Percentiles rank a stretch among this genome's conserved stretches.
Evolutionary conservation across 208 protist genomes (phyloP).

Genomic region (Naegleria fowleri): DNA sequence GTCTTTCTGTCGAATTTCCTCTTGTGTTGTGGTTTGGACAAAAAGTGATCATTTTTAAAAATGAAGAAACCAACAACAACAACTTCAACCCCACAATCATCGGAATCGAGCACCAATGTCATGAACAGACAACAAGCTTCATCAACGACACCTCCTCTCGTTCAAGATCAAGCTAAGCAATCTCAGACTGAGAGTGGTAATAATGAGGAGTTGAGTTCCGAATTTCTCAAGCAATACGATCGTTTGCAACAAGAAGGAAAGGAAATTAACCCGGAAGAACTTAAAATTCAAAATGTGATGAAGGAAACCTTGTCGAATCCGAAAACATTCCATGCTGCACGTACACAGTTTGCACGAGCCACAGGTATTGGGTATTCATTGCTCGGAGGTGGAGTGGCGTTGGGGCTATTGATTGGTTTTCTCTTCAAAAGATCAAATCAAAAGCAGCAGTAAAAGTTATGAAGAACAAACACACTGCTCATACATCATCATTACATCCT

Average conservation of each 20-base stretch:
- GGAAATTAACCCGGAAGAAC: neutral
- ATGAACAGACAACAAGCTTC: too few relatives aligned
- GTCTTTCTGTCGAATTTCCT: too few relatives aligned
- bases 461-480: neutral
- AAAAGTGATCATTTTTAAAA: too few relatives aligned
- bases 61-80: too few relatives aligned
- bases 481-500: neutral
- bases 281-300: neutral
- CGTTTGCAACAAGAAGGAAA: neutral
- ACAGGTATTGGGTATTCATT: neutral
- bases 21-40: too few relatives aligned
- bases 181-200: too few relatives aligned
- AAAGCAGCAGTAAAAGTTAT: neutral
- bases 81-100: too few relatives aligned
- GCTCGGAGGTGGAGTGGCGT: neutral
- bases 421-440: neutral
- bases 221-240: neutral
- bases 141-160: too few relatives aligned
- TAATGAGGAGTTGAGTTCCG: neutral
- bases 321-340: neutral
- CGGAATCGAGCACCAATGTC: too few relatives aligned
- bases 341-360: neutral
- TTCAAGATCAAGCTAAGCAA: too few relatives aligned
- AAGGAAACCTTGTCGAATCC: neutral
- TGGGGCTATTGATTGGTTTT: neutral